Base-by-base conservation (phyloP, 2,329 filamentous ascomycete genomes). In the Pseudogymnoascus sp. region DNA sequence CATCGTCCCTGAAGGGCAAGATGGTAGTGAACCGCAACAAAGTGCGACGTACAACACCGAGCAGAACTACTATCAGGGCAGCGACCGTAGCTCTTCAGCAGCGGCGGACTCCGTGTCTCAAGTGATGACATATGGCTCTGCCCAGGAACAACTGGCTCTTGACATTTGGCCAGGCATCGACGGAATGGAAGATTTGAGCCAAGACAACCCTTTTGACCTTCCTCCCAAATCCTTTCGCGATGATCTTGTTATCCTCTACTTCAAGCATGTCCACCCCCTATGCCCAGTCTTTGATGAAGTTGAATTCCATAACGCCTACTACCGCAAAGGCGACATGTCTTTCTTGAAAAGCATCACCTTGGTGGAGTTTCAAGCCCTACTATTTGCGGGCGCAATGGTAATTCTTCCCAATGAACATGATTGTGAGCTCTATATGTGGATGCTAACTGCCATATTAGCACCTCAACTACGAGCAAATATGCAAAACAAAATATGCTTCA, bases 271-370 rank as follows among this genome's bases (percentile, higher is more conserved):
- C 5, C 61, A 62, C 5, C 48, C 61, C 8, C 31, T 62, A 29
- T 58, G 42, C 29, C 61, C 61, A 25, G 51, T 59, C 15, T 62
- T 62, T 36, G 61, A 62, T 15, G 61, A 62, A 58, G 42, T 58
- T 21, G 27, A 62, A n/a, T 59, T 62, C 10, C 35, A 58, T 13
- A 29, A 59, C n/a, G 44, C 31, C 31, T 62, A 62, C 17, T 58
- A 25, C 38, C 21, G 29, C 3, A 38, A 21, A 39, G 61, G 51
- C 15, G 61, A 62, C 44, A 17, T 58, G 27, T 25, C 48, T 13
- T 58, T 62, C 29, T 31, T 62, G 31, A 58, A 62, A 38, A 36
- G 17, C 31, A 51, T 62, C 17, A 62, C 42, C 13, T 12, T 59
- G 29, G 29, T 59, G 10, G 42, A 62, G 31, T 62, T 62, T 33